Evolutionary conservation across 176 grass and related monocot species (phyloP).

Genomic region (Zizania latifolia): DNA sequence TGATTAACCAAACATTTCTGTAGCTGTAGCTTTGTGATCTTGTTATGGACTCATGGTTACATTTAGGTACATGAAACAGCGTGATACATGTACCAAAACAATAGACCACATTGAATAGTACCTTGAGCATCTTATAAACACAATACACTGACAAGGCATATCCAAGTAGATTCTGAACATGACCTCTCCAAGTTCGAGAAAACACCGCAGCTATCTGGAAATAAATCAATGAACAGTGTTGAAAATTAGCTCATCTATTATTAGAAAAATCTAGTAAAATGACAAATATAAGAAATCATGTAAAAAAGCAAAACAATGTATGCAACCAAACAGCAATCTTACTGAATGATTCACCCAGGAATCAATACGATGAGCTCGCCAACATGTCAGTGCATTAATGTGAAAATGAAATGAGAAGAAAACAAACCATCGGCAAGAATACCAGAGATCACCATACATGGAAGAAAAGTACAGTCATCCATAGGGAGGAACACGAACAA

Average conservation of each 20-base stretch:
- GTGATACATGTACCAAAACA: not conserved
- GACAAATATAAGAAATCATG: not conserved
- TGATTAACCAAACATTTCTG: not conserved
- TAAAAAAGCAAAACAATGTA: not conserved
- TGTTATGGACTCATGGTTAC: not conserved
- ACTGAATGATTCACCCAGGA: not conserved
- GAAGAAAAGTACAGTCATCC: not conserved
- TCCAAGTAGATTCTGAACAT: constrained; percentile 97
- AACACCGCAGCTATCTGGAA: constrained; percentile 84
- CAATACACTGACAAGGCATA: constrained; percentile 94
- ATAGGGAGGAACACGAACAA: not conserved
- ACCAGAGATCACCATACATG: not conserved
- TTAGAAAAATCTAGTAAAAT: constrained; percentile 8
- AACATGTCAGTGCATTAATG: not conserved
- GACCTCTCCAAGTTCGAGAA: constrained; percentile 96
- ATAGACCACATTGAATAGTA: constrained; percentile 23
- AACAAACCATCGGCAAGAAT: not conserved
- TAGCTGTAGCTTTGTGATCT: too few relatives aligned
- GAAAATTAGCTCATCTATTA: not conserved
- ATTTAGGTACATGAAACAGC: not conserved
- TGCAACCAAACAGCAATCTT: not conserved
- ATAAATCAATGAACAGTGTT: not conserved
- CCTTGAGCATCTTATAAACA: constrained; percentile 99
- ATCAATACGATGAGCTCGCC: not conserved
- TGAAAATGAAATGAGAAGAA: not conserved